Evolutionary conservation across 2,329 filamentous ascomycete species (phyloP).

Genomic region (Trichothecium roseum): DNA sequence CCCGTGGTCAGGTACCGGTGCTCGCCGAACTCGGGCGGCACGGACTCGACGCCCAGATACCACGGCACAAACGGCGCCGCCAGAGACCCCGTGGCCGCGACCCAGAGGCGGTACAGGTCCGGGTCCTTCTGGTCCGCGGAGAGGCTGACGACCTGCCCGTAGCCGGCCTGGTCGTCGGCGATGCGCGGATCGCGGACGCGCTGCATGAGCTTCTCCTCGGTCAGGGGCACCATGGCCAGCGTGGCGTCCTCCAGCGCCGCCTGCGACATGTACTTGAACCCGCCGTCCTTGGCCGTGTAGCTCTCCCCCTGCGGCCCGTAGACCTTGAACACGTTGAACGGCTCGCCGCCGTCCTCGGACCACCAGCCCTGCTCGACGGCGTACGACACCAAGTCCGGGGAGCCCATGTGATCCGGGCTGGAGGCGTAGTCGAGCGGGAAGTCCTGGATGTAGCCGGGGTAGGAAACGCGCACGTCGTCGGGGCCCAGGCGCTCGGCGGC

Average conservation of each 20-base stretch:
- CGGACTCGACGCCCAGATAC: constrained; percentile 14
- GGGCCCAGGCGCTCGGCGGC: constrained; percentile 14
- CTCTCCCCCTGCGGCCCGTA: constrained; percentile 13
- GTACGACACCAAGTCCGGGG: constrained; percentile 14
- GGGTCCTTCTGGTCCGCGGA: constrained; percentile 8
- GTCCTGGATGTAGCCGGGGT: constrained; percentile 17
- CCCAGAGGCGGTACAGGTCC: constrained; percentile 14
- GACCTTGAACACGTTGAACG: constrained; percentile 16
- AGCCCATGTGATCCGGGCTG: constrained; percentile 14
- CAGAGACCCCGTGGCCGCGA: constrained; percentile 14
- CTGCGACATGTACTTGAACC: constrained; percentile 20
- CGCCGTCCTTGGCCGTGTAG: constrained; percentile 13
- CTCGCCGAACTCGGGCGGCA: constrained; percentile 15
- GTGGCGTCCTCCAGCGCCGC: constrained; percentile 13
- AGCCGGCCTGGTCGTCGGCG: constrained; percentile 16
- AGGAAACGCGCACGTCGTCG: constrained; percentile 14
- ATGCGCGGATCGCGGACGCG: constrained; percentile 16
- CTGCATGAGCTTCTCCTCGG: constrained; percentile 34
- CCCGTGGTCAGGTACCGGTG: constrained; percentile 17
- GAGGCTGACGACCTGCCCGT: constrained; percentile 16
- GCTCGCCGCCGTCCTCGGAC: constrained; percentile 9
- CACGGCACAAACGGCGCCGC: constrained; percentile 15
- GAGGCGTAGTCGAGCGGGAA: constrained; percentile 13
- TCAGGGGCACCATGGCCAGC: constrained; percentile 33
- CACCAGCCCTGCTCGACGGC: constrained; percentile 16